These are phyloP conservation scores for Aureobasidium mangrovei DNA, from an alignment of 2,329 filamentous ascomycete species.

Conservation along the genomic window DNA sequence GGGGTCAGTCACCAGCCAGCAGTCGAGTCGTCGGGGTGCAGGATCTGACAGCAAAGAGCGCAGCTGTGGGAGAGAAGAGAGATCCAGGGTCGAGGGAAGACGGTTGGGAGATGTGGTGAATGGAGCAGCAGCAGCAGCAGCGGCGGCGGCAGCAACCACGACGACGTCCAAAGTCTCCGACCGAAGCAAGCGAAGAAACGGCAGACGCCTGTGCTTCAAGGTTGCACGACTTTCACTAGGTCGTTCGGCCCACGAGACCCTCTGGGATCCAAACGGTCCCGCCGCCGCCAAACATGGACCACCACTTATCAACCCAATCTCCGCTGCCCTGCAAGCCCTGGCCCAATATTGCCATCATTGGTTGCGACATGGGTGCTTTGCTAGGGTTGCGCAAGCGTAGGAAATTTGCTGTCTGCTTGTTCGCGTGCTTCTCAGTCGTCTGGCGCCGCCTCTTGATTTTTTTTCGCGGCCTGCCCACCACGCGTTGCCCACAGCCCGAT, in stretches of 20 bases:
- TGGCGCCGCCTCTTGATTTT: slow-evolving; percentile 2
- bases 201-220: slow-evolving; percentile 11
- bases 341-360: not conserved
- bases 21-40: not conserved
- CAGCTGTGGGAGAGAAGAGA: not conserved
- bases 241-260: slow-evolving; percentile 7
- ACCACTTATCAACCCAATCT: slow-evolving; percentile 6
- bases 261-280: slow-evolving; percentile 11
- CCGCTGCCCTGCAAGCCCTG: not conserved
- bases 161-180: slow-evolving; percentile 12
- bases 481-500: not conserved
- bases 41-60: not conserved
- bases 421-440: not conserved
- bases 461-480: not conserved
- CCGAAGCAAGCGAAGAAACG: slow-evolving; percentile 9
- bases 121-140: not conserved
- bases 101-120: slow-evolving; percentile 1
- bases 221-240: slow-evolving; percentile 10
- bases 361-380: slow-evolving; percentile 11
- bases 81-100: not conserved
- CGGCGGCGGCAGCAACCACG: not conserved
- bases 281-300: slow-evolving; percentile 12
- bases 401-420: slow-evolving; percentile 1
- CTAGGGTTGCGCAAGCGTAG: slow-evolving; percentile 10
- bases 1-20: slow-evolving; percentile 9